Percentiles rank a stretch among this genome's conserved stretches.
These are phyloP conservation scores for Talaromyces albobiverticillius DNA, from an alignment of 2,329 filamentous ascomycete genomes.

Conservation along the genomic window DNA sequence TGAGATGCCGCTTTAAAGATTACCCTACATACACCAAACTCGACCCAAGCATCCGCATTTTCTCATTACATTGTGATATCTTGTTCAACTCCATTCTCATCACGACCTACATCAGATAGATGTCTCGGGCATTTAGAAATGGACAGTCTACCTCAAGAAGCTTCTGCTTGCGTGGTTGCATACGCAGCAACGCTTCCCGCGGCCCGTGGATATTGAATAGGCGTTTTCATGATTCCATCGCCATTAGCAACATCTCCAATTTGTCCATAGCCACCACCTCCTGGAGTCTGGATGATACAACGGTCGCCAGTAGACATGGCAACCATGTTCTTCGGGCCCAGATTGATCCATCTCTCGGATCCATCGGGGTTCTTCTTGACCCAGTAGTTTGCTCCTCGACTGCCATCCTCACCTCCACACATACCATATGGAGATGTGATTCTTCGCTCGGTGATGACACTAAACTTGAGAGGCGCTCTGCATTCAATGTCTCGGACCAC, in stretches of 20 bases:
- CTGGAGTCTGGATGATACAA: conserved; percentile 4
- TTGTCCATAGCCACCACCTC: conserved; percentile 6
- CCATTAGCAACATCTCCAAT: neutral
- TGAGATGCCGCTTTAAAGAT: no score
- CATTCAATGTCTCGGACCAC: conserved; percentile 6
- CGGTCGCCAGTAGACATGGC: conserved; percentile 1
- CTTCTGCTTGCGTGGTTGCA: neutral
- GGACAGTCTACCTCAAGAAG: neutral
- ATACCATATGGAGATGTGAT: conserved; percentile 7
- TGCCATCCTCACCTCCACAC: conserved; percentile 7
- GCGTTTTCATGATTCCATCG: neutral
- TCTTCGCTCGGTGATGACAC: conserved; percentile 2
- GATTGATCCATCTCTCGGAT: conserved; percentile 4
- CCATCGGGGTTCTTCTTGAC: neutral
- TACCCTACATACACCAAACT: no score
- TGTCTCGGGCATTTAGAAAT: neutral
- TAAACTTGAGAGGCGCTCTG: conserved; percentile 2
- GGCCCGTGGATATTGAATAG: neutral
- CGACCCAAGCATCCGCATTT: no score
- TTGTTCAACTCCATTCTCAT: neutral
- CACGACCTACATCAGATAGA: neutral
- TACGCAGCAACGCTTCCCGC: neutral
- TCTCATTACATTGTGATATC: no score
- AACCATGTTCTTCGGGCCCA: conserved; percentile 5
- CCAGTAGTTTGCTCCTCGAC: conserved; percentile 4